These are phyloP conservation scores for Tricholoma furcatifolium DNA, from an alignment of 768 basidiomycete genomes.

Conservation along the genomic window DNA sequence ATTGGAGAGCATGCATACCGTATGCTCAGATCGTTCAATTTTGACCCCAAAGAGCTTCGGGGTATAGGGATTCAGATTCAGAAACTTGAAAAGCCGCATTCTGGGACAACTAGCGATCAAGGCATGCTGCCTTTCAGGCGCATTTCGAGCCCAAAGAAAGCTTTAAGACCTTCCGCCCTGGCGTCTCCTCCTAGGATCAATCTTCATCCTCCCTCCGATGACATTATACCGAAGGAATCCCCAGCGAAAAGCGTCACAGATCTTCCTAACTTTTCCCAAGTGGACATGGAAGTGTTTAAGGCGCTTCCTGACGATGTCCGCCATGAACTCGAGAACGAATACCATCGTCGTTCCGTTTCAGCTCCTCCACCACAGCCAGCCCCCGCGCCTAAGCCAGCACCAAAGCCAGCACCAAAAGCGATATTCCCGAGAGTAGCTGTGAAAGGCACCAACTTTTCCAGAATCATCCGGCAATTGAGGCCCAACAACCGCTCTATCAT, in stretches of 20 bases:
- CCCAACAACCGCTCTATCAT: constrained; percentile 47
- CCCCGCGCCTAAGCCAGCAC: constrained; percentile 10
- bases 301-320: constrained; percentile 71
- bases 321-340: constrained; percentile 66
- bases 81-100: constrained; percentile 67
- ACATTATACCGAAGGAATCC: background rate
- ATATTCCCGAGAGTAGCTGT: constrained; percentile 30
- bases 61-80: constrained; percentile 91
- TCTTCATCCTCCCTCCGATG: constrained; percentile 19
- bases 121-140: constrained; percentile 55
- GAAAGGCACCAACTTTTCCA: constrained; percentile 47
- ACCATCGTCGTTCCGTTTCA: constrained; percentile 57
- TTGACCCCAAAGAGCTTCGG: constrained; percentile 85
- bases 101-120: constrained; percentile 42
- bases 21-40: constrained; percentile 67
- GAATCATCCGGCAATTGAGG: constrained; percentile 63
- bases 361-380: constrained; percentile 32
- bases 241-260: constrained; percentile 30
- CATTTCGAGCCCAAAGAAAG: constrained; percentile 15
- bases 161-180: constrained; percentile 1
- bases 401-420: constrained; percentile 20
- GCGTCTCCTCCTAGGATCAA: constrained; percentile 12
- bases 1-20: constrained; percentile 80
- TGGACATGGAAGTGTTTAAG: constrained; percentile 68
- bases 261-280: constrained; percentile 73